Percentiles rank a stretch among this genome's conserved stretches.
These are phyloP conservation scores for Phytophthora constricta DNA, from an alignment of 352 stramenopile species.

Conservation along the genomic window DNA sequence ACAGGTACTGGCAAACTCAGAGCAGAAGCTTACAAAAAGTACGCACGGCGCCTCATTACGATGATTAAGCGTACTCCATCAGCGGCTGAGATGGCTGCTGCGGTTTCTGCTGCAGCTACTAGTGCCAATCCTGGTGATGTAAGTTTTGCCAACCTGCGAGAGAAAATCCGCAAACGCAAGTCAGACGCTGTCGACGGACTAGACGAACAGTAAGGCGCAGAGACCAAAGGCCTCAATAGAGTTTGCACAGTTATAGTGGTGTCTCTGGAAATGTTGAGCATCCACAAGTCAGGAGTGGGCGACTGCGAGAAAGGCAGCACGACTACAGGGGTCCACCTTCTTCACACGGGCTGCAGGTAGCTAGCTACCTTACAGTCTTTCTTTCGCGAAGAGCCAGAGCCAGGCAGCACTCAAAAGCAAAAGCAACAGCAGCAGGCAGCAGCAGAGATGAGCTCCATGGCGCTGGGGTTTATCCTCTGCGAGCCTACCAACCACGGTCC, in stretches of 20 bases:
- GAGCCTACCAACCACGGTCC: neutral
- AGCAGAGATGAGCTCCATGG: no score
- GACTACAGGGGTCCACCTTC: no score
- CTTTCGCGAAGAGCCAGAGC: no score
- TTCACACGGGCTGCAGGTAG: no score
- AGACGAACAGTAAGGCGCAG: slow-evolving; percentile 22
- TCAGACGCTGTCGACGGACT: slow-evolving; percentile 42
- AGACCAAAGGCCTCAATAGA: slow-evolving; percentile 1
- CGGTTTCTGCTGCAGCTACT: slow-evolving; percentile 11
- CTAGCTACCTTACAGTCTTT: no score
- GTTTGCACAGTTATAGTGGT: neutral
- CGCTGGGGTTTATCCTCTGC: neutral
- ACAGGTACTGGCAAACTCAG: slow-evolving; percentile 75
- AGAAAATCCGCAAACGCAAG: slow-evolving; percentile 81
- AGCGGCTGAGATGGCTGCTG: slow-evolving; percentile 22
- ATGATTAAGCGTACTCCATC: slow-evolving; percentile 76
- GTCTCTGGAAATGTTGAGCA: neutral
- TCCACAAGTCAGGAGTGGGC: no score
- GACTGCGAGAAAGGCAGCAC: no score
- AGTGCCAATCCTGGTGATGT: slow-evolving; percentile 41
- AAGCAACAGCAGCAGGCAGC: no score
- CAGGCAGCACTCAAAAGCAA: no score
- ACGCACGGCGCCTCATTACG: slow-evolving; percentile 84
- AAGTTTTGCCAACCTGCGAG: slow-evolving; percentile 76
- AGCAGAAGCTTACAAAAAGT: slow-evolving; percentile 87